Evolutionary conservation across 805 yeast species (phyloP).

Genomic region (Ogataea saltuana): DNA sequence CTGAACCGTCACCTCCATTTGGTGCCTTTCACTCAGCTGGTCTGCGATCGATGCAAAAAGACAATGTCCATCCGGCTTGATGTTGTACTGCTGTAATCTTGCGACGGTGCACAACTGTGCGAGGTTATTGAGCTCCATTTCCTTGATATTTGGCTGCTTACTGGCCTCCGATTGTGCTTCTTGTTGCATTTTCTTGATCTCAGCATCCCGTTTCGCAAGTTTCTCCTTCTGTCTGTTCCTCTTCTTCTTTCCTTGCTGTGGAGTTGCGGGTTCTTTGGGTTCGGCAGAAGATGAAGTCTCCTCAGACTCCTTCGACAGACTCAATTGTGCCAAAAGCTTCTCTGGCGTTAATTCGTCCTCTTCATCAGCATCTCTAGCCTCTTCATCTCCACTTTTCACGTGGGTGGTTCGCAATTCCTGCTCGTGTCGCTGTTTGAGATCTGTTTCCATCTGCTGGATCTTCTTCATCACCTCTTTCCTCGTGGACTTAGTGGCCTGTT

Average conservation of each 20-base stretch:
- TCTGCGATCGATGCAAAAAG: constrained; percentile 83
- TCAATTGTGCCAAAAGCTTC: constrained; percentile 59
- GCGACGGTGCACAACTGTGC: constrained; percentile 49
- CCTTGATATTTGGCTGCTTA: constrained; percentile 62
- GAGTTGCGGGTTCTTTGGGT: too few species aligned
- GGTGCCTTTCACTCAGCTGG: constrained; percentile 62
- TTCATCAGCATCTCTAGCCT: constrained; percentile 25
- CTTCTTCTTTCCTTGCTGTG: constrained; percentile 37
- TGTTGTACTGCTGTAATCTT: constrained; percentile 60
- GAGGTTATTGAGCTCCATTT: constrained; percentile 71
- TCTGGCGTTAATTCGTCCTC: constrained; percentile 65
- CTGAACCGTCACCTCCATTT: constrained; percentile 39
- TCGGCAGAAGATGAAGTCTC: constrained; percentile 22
- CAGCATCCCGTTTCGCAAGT: constrained; percentile 73
- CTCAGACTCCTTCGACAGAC: constrained; percentile 36
- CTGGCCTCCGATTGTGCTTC: constrained; percentile 76
- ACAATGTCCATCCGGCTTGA: constrained; percentile 93
- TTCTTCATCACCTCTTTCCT: constrained; percentile 63
- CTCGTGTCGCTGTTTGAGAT: constrained; percentile 54
- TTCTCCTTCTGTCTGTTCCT: constrained; percentile 86
- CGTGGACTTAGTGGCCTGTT: constrained; percentile 79
- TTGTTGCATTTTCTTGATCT: constrained; percentile 56
- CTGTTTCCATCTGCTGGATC: constrained; percentile 60
- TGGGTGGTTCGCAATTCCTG: constrained; percentile 44
- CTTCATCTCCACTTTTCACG: constrained; percentile 11